phyloP scores from a whole-genome alignment of 192 early-diverging fungal species.

The Entomortierella lignicola region DNA sequence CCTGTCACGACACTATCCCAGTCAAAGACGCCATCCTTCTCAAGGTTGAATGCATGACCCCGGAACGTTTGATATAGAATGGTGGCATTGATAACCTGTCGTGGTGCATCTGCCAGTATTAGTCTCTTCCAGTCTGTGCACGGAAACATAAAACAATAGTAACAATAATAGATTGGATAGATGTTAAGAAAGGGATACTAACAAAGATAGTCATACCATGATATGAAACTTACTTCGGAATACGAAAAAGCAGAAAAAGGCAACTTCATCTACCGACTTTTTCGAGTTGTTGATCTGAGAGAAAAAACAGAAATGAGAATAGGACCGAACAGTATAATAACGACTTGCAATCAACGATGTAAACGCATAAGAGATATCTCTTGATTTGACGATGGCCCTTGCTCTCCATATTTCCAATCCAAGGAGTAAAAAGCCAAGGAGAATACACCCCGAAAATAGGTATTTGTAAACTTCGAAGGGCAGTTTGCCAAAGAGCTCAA shows the following conservation, averaged over 20 bases:
- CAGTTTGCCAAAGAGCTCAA: conserved; percentile 42
- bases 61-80: conserved; percentile 58
- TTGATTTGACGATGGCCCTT: conserved; percentile 65
- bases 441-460: conserved; percentile 70
- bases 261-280: conserved; percentile 72
- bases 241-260: conserved; percentile 87
- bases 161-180: no score
- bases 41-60: conserved; percentile 1
- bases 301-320: conserved; percentile 88
- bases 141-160: background rate
- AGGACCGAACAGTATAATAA: conserved; percentile 77
- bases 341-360: conserved; percentile 78
- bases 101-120: conserved; percentile 84
- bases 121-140: conserved; percentile 83
- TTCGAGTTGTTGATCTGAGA: conserved; percentile 71
- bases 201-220: background rate
- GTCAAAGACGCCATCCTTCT: conserved; percentile 10
- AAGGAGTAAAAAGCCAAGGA: conserved; percentile 78
- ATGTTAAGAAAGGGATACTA: background rate
- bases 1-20: conserved; percentile 4
- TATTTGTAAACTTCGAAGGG: conserved; percentile 62
- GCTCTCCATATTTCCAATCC: conserved; percentile 78
- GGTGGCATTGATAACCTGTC: conserved; percentile 75
- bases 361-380: conserved; percentile 83
- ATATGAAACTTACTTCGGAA: conserved; percentile 68